Evolutionary conservation across 2,329 filamentous ascomycete genomes (phyloP), one percentile per base, ranked within the genome.

Genomic region (Parascedosporium putredinis): DNA sequence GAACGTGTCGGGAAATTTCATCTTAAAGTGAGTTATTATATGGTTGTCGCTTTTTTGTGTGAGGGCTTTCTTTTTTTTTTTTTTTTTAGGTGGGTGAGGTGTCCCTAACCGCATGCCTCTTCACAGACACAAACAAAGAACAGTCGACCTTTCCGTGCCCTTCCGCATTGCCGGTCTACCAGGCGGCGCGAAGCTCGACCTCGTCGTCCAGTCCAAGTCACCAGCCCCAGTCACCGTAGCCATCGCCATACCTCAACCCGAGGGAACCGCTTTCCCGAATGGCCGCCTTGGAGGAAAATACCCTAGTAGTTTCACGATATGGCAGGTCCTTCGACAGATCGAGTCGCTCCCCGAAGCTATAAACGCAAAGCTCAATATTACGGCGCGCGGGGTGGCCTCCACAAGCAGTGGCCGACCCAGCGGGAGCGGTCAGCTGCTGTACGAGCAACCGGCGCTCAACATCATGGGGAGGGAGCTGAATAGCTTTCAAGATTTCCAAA

Each of bases 271-370:
- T 45, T 73, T 77, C 18, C 76, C 81, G 2, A 80, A 79, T 55
- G 79, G 81, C 22, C 81, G 89, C 25, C 67, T 95, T 36, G 79
- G 82, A 50, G 83, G 93, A 62, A 95, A 93, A 62, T 89, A 97
- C 53, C 83, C 90, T 1, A 95, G 86, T 64, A 85, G 88, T 56
- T 87, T 88, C 31, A 87, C 88, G 16, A 64, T 98, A 65, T 98
- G 93, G 93, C 79, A 88, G 57, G 74, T 97, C 24, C 64, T 98
- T 51, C 84, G 93, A 52, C 88, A 93, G 61, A 95, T 97, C 56
- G 93, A 98, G 67, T 84, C 84, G 55, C 82, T 78, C 29, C 76
- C 78, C 22, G 78, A 78, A n/a, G 80, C 74, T 45, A 72, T 73
- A 51, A 75, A 75, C 7, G 72, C 67, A 49, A 79, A 72, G 50